These are phyloP conservation scores for Aspergillus latus DNA, from an alignment of 2,329 filamentous ascomycete species.

Conservation along the genomic window DNA sequence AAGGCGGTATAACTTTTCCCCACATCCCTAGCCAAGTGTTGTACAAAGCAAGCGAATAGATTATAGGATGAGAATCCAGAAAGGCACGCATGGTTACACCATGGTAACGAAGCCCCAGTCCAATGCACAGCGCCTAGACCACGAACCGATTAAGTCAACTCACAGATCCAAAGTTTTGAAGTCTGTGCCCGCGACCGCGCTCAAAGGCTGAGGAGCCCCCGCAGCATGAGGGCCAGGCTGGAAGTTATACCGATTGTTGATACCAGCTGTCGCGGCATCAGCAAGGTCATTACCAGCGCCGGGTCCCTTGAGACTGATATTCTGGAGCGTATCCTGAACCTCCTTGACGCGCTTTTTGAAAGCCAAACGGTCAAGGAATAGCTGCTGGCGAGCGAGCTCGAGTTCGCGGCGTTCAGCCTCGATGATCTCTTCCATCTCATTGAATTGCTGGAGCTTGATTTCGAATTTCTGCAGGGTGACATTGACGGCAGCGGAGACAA, in stretches of 20 bases:
- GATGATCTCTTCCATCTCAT: conserved; percentile 89
- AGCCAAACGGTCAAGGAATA: conserved; percentile 86
- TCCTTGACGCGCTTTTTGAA: conserved; percentile 86
- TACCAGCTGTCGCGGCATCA: conserved; percentile 35
- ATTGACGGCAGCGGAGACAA: conserved; percentile 90
- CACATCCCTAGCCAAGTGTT: conserved; percentile 4
- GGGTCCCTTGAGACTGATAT: conserved; percentile 43
- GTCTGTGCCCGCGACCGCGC: conserved; percentile 40
- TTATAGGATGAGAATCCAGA: conserved; percentile 6
- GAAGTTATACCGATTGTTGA: conserved; percentile 44
- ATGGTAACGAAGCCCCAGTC: background rate
- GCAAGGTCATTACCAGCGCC: conserved; percentile 43
- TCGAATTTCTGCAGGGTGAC: conserved; percentile 94
- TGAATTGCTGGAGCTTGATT: conserved; percentile 92
- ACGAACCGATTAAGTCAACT: background rate
- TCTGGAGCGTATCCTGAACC: conserved; percentile 69
- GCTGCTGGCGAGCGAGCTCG: conserved; percentile 84
- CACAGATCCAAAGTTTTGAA: conserved; percentile 46
- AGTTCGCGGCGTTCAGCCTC: conserved; percentile 90
- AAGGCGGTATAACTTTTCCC: background rate
- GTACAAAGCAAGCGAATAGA: conserved; percentile 4
- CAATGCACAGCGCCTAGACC: background rate
- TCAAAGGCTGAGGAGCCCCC: conserved; percentile 40
- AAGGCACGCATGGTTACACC: background rate
- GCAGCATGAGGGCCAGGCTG: conserved; percentile 34